These are phyloP conservation scores for Vitis rotundifolia DNA, from an alignment of 164 flowering plant genomes.

Conservation along the genomic window DNA sequence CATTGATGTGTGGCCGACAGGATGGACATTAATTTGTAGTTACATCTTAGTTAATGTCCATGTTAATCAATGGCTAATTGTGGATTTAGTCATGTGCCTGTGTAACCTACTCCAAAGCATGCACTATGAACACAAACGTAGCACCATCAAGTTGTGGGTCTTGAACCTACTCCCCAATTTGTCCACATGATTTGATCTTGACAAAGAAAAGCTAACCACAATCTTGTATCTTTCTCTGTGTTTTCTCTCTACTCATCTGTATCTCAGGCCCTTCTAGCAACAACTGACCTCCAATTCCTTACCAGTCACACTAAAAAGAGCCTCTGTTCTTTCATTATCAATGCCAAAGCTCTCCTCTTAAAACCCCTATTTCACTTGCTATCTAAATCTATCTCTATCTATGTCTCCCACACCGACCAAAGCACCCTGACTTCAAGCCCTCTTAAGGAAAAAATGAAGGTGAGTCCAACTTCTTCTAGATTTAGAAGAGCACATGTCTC, in stretches of 20 bases:
- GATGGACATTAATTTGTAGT: not conserved
- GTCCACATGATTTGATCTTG: conserved; percentile 33
- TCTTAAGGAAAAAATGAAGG: conserved; percentile 45
- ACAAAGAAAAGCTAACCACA: conserved; percentile 41
- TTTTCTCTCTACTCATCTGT: conserved; percentile 31
- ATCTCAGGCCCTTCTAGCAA: conserved; percentile 30
- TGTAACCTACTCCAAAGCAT: conserved; percentile 25
- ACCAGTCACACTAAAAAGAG: conserved; percentile 10
- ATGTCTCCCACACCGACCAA: conserved; percentile 10
- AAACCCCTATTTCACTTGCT: conserved; percentile 7
- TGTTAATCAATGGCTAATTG: not conserved
- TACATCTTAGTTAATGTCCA: not conserved
- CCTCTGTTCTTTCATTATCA: conserved; percentile 7
- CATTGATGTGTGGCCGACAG: not conserved
- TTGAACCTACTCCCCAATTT: conserved; percentile 24
- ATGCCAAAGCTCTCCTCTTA: conserved; percentile 3
- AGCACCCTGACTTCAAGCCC: conserved; percentile 15
- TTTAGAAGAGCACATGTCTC: conserved; percentile 3
- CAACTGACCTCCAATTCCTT: conserved; percentile 14
- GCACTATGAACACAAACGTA: conserved; percentile 3
- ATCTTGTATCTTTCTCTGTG: conserved; percentile 50
- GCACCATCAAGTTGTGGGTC: conserved; percentile 25
- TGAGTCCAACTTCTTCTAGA: conserved; percentile 22
- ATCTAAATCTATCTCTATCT: conserved; percentile 9
- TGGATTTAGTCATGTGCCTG: not conserved